phyloP scores from a whole-genome alignment of 2,329 filamentous ascomycete genomes.

The Penicillium sp. region DNA sequence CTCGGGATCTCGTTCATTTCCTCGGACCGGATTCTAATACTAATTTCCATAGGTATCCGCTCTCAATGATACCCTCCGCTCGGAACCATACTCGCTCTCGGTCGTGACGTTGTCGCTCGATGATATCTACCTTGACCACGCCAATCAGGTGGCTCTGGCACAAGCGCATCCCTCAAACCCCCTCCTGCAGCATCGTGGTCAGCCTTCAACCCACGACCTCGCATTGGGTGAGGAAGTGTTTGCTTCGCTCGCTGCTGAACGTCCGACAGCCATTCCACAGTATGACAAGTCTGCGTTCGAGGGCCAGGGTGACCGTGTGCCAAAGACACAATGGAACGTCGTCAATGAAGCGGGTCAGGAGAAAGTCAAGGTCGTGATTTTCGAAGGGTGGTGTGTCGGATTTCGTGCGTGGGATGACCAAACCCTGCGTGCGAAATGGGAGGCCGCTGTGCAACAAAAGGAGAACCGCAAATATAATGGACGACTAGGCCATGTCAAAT shows the following conservation, averaged over 20 bases:
- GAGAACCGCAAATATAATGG: constrained; percentile 51
- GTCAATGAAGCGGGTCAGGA: constrained; percentile 38
- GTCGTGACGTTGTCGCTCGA: constrained; percentile 79
- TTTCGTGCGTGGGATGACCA: constrained; percentile 65
- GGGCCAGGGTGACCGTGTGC: constrained; percentile 73
- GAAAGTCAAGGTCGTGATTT: constrained; percentile 63
- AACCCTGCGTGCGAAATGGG: constrained; percentile 54
- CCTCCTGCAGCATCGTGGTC: constrained; percentile 75
- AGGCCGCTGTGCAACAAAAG: constrained; percentile 44
- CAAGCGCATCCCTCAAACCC: constrained; percentile 65
- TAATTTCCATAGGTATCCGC: constrained; percentile 50
- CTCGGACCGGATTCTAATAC: constrained; percentile 9
- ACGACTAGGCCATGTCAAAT: constrained; percentile 52
- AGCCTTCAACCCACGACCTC: constrained; percentile 81
- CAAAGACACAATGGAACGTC: constrained; percentile 60
- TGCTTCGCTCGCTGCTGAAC: constrained; percentile 50
- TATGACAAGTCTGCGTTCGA: constrained; percentile 81
- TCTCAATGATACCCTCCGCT: constrained; percentile 60
- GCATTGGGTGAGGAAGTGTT: constrained; percentile 63
- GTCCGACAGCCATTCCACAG: constrained; percentile 61
- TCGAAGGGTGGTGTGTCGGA: constrained; percentile 90
- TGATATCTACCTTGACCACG: constrained; percentile 79
- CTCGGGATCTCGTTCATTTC: constrained; percentile 1
- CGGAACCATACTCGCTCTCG: constrained; percentile 55
- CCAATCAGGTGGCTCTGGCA: constrained; percentile 64